These are phyloP conservation scores for Exidia glandulosa DNA, from an alignment of 768 basidiomycete species.

Conservation along the genomic window DNA sequence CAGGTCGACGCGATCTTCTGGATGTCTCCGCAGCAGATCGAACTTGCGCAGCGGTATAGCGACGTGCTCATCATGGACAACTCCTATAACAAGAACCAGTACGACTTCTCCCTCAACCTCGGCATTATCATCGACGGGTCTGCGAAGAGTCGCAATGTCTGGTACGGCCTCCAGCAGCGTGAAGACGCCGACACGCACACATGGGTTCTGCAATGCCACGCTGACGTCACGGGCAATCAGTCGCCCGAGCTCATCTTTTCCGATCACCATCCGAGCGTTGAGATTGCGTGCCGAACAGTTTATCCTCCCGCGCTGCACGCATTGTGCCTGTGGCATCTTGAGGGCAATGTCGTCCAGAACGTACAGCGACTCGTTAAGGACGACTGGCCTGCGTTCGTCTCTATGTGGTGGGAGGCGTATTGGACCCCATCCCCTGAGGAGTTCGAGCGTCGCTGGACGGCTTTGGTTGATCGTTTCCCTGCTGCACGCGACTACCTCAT, in stretches of 20 bases:
- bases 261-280: conserved; percentile 4
- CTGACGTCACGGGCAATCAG: conserved; percentile 4
- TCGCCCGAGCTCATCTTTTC: conserved; percentile 14
- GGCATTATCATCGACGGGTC: neutral
- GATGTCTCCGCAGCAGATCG: neutral
- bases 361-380: too few species aligned
- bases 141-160: conserved; percentile 1
- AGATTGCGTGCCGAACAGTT: too few species aligned
- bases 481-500: conserved; percentile 16
- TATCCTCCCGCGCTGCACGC: too few species aligned
- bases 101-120: conserved; percentile 1
- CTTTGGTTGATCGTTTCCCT: conserved; percentile 3
- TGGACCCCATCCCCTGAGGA: conserved; percentile 20
- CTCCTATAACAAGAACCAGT: neutral
- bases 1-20: neutral
- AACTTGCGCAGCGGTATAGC: neutral
- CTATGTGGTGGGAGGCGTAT: conserved; percentile 20
- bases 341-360: too few species aligned
- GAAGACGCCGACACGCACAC: conserved; percentile 13
- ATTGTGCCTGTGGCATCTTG: too few species aligned
- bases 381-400: conserved; percentile 15
- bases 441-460: neutral
- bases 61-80: conserved; percentile 4
- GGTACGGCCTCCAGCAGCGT: conserved; percentile 17
- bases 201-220: conserved; percentile 18